Base-by-base conservation (phyloP, 1,284 basidiomycete species). In the Waitea zeae region DNA sequence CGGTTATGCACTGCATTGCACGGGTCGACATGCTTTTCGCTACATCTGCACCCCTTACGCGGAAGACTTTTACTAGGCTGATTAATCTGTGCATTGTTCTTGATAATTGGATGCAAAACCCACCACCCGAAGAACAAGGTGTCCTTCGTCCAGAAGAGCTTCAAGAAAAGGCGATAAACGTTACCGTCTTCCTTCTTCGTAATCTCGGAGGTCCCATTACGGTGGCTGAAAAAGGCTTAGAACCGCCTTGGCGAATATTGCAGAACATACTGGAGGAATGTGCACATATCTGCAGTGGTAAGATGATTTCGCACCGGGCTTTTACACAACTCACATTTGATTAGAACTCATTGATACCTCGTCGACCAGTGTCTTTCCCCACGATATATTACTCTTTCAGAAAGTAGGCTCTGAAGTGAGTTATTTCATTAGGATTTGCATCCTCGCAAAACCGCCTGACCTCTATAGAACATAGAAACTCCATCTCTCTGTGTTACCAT, bases 31-130 rank as follows among this genome's bases (percentile, higher is more conserved):
- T 58, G 11, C 51, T 77, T 15, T 71, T 67, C 43, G 46, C 52
- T 22, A 56, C 54, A n/a, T 46, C 59, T 5, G 54, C 57, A 12
- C 54, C 57, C 26, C 47, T 70, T 28, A 54, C 65, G 20, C 55
- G 59, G 42, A 63, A 59, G 33, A 42, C 73, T 3, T 60, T 76
- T 33, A 49, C 56, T 12, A 57, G 61, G 31, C 46, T 81, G 27
- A 47, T 77, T 4, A 59, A 60, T 20, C 56, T 79, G 20, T 67
- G 64, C 42, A 47, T 58, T 33, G 58, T 61, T 2, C 52, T 79
- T 30, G 71, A 75, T 39, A 47, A 61, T 12, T 81, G 78, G 70
- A 48, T 61, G 26, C 63, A 67, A 29, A 51, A 54, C 14, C 52
- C 58, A 20, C 51, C 58, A 14, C 43, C 51, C 9, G 43, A 38